Conservation (phyloP, 345 rosid genomes). For the Eucalyptus lansdowneana region DNA sequence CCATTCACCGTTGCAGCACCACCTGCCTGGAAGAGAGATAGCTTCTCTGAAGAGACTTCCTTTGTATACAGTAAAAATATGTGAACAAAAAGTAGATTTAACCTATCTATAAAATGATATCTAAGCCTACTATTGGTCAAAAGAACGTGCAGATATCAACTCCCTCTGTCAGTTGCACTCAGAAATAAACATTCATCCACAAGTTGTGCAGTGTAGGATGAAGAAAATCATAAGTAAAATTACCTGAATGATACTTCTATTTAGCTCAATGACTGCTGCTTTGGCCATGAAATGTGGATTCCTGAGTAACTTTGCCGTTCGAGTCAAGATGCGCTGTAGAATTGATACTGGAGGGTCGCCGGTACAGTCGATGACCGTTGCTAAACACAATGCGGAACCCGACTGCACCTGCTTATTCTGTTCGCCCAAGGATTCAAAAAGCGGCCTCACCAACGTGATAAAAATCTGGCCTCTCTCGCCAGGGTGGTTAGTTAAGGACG, state of each 20-base stretch:
- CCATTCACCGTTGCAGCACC: constrained; percentile 56
- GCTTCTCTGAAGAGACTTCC: not conserved
- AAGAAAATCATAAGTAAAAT: not conserved
- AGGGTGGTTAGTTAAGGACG: constrained; percentile 25
- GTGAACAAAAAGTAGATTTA: not conserved
- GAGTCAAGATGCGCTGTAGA: constrained; percentile 62
- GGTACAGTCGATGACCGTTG: constrained; percentile 52
- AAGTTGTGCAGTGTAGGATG: not conserved
- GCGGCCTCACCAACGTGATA: constrained; percentile 58
- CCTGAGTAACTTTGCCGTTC: constrained; percentile 67
- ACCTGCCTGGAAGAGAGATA: constrained; percentile 53
- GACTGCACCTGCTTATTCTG: constrained; percentile 82
- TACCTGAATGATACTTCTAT: constrained; percentile 69
- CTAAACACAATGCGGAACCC: constrained; percentile 85
- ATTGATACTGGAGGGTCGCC: constrained; percentile 52
- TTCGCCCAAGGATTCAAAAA: constrained; percentile 87
- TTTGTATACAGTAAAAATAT: not conserved
- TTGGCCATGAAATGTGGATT: constrained; percentile 82
- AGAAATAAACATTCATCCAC: not conserved
- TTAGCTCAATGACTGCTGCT: constrained; percentile 74
- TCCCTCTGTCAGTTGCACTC: not conserved
- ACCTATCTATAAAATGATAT: not conserved
- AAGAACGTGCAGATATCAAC: not conserved
- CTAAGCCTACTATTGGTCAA: not conserved
- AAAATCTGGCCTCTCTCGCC: constrained; percentile 37